These are phyloP conservation scores for Brassica balearica DNA, from an alignment of 441 rosid species.

Conservation along the genomic window DNA sequence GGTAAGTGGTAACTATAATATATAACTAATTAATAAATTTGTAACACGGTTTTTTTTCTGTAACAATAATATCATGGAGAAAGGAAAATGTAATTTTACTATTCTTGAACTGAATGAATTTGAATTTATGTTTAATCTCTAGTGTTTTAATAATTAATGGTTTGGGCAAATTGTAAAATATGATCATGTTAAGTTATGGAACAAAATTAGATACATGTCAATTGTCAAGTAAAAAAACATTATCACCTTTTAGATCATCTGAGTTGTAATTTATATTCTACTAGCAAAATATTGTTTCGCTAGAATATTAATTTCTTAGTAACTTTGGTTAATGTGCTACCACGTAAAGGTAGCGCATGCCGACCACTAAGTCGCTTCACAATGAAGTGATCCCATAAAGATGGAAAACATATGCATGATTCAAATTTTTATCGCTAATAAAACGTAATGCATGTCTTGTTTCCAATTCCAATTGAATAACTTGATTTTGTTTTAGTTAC, in stretches of 20 bases:
- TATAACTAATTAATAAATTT: constrained; percentile 25
- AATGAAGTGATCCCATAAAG: constrained; percentile 16
- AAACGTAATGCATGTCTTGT: neutral
- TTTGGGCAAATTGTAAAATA: neutral
- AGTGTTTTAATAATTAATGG: neutral
- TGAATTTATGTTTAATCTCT: neutral
- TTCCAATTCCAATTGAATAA: too few species aligned
- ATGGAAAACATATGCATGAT: neutral
- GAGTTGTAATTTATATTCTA: neutral
- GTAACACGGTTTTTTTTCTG: constrained; percentile 23
- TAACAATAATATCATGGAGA: constrained; percentile 17
- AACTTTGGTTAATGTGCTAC: neutral
- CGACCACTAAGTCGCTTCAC: neutral
- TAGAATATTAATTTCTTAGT: neutral
- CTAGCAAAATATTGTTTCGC: neutral
- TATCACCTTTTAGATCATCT: neutral
- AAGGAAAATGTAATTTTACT: constrained; percentile 22
- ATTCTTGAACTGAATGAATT: constrained; percentile 3
- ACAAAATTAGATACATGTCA: neutral
- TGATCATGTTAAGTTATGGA: neutral
- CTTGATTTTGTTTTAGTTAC: too few species aligned
- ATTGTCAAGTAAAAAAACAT: neutral
- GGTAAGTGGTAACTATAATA: constrained; percentile 23
- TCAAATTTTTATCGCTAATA: neutral
- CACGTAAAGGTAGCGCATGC: neutral